Conservation (phyloP, 2,329 filamentous ascomycete genomes). For the Aspergillus luchuensis region DNA sequence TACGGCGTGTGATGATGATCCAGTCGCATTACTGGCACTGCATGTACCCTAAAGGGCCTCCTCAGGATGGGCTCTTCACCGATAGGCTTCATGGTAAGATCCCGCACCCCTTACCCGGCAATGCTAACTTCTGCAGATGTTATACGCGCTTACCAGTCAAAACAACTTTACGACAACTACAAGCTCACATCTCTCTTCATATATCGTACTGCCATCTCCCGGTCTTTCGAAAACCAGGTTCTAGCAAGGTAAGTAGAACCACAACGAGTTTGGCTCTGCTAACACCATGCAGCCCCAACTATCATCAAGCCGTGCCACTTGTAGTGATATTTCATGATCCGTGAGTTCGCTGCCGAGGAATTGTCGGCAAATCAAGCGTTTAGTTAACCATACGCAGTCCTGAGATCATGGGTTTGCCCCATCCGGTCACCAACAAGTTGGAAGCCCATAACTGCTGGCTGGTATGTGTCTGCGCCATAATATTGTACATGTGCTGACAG, state of each 20-base stretch:
- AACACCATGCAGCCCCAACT: slow-evolving; percentile 55
- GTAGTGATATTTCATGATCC: slow-evolving; percentile 90
- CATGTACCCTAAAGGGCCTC: slow-evolving; percentile 66
- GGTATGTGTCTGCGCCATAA: slow-evolving; percentile 57
- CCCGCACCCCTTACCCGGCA: no score
- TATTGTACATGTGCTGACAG: slow-evolving; percentile 29
- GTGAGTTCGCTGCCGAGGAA: slow-evolving; percentile 50
- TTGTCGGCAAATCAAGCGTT: not conserved
- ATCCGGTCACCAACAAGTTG: slow-evolving; percentile 70
- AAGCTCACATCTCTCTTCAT: slow-evolving; percentile 81
- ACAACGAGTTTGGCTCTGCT: not conserved
- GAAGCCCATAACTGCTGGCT: slow-evolving; percentile 86
- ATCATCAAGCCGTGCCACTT: slow-evolving; percentile 67
- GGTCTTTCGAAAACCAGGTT: slow-evolving; percentile 83
- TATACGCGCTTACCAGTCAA: slow-evolving; percentile 74
- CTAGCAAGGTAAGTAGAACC: slow-evolving; percentile 64
- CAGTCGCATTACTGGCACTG: slow-evolving; percentile 80
- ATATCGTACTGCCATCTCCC: slow-evolving; percentile 70
- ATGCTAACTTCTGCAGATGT: slow-evolving; percentile 57
- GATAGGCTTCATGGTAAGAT: slow-evolving; percentile 64
- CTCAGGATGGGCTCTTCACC: slow-evolving; percentile 32
- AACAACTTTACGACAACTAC: slow-evolving; percentile 69
- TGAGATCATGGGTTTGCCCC: slow-evolving; percentile 67
- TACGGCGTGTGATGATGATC: slow-evolving; percentile 59
- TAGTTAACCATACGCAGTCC: slow-evolving; percentile 54